Evolutionary conservation across 768 basidiomycete species (phyloP), one percentile per base, ranked within the genome.

Genomic region (Butyriboletus loyo): DNA sequence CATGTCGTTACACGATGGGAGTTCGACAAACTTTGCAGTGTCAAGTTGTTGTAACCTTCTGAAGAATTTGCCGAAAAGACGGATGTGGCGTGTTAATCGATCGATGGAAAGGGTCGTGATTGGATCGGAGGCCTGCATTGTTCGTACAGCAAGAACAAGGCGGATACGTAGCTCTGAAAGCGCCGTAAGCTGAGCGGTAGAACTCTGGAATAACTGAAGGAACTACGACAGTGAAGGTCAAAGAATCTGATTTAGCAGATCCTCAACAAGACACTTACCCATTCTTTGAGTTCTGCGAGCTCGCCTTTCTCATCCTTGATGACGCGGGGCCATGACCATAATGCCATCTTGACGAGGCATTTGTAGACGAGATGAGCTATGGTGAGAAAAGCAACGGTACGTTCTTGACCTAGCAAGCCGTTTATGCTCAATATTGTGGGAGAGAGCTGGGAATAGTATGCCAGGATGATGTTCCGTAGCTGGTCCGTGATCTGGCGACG

Each of bases 61-160:
- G 73, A 91, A 92, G 61, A 87, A 84, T 67, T 92, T 92, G 14
- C 90, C 92, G 60, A 90, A 85, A 30, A 80, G 65, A 38, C 79
- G 79, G 27, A 89, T 73, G 59, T 91, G 89, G 43, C 81, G 81
- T 8, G 86, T 86, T 27, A 92, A 69, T 32, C 78, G 66, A 37
- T 83, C 76, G 27, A 89, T 66, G 4, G 81, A 77, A 36, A 72
- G 75, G 7, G 74, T 60, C 10, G 73, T 70, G 21, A 74, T 66
- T 56, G 75, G 72, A 28, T 71, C 64, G 9, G 65, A 55, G 11
- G 64, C 44, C 25, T 70, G 64, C 39, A 67, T 68, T 19, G 72
- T 62, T 44, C 71, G 72, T 11, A 82, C 54, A 10, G 79, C 66
- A 9, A 75, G 62, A 30, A 84, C 64, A 19, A 89, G 70, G 40